A percentile compares a stretch with the other conserved stretches of the same genome.
These are phyloP conservation scores for Aspergillus steynii DNA, from an alignment of 495 filamentous ascomycete genomes.

Conservation along the genomic window DNA sequence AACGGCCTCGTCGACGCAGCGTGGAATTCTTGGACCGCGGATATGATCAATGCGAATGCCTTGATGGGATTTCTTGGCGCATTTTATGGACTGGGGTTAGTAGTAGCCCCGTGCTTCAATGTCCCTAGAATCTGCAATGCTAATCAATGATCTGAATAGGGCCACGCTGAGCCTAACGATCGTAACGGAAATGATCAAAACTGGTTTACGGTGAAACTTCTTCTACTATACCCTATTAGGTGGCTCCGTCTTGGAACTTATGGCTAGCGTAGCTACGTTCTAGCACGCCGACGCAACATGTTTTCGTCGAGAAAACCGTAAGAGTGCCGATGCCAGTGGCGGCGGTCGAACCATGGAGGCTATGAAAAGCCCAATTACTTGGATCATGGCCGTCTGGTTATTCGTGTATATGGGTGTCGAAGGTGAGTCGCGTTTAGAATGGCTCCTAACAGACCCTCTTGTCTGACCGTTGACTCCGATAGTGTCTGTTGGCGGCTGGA, in stretches of 20 bases:
- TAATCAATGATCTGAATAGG: neutral
- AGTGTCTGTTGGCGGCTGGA: constrained; percentile 17
- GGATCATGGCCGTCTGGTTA: constrained; percentile 15
- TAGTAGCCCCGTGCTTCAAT: neutral
- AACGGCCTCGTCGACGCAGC: constrained; percentile 55
- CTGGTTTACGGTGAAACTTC: neutral
- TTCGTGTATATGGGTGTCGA: constrained; percentile 18
- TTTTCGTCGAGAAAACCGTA: constrained; percentile 11
- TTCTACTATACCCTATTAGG: neutral
- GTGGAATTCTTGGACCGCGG: constrained; percentile 62
- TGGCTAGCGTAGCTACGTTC: constrained; percentile 3
- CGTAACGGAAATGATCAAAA: neutral
- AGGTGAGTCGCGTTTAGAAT: neutral
- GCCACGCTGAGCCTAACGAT: neutral
- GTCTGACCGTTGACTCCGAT: neutral
- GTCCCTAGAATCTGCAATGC: neutral
- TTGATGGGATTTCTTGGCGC: constrained; percentile 40
- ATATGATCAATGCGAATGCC: constrained; percentile 53
- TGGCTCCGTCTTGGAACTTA: neutral
- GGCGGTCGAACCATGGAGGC: constrained; percentile 11
- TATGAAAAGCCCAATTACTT: constrained; percentile 11
- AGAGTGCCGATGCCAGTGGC: constrained; percentile 2
- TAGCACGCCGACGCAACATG: constrained; percentile 10
- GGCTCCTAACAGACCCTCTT: neutral
- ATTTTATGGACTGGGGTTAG: neutral